Evolutionary conservation across 2,329 filamentous ascomycete genomes (phyloP), one percentile per base, ranked within the genome.

Genomic region (Fusarium miscanthi): DNA sequence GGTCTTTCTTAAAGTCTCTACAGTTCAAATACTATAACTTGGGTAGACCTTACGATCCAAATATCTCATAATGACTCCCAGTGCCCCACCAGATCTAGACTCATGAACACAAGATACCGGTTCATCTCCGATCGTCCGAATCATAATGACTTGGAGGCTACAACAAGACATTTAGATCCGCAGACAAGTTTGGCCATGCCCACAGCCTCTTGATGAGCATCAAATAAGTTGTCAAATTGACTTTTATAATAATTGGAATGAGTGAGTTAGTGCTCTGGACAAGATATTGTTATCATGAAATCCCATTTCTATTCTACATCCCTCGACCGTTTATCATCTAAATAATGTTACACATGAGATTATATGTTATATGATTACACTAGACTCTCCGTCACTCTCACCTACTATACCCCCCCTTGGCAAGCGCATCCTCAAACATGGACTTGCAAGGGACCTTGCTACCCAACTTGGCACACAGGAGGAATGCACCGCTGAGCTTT

Each of bases 401-500:
- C 53, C 70, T 62, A 13, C 78, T 61, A 37, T 79, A 82, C 2
- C 81, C 81, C 25, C 81, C 80, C 72, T 78, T 80, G 48, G 67
- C 76, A 46, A 90, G 70, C 40, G 84, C 91, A 43, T 88, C 82
- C 63, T 87, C 86, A 80, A 99, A 99, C 84, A 99, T 83, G 66
- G 93, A 90, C 71, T 92, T 89, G 76, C 95, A 98, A 63, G 86
- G 86, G 6, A 99, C 95, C 72, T 90, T 88, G 80, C 94, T 97
- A 6, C 94, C 94, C 66, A 99, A 81, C 73, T 91, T 89, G 0
- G 96, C 95, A 81, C 96, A 99, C 23, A 99, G 86, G 78, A 99
- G 82, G 80, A 99, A 99, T 0, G 96, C 97, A 1, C 96, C 96
- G 80, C 94, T 97, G 60, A 99, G 84, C 84, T 99, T 99, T 68